Evolutionary conservation across 2,329 filamentous ascomycete species (phyloP).

Genomic region (Beauveria caledonica): DNA sequence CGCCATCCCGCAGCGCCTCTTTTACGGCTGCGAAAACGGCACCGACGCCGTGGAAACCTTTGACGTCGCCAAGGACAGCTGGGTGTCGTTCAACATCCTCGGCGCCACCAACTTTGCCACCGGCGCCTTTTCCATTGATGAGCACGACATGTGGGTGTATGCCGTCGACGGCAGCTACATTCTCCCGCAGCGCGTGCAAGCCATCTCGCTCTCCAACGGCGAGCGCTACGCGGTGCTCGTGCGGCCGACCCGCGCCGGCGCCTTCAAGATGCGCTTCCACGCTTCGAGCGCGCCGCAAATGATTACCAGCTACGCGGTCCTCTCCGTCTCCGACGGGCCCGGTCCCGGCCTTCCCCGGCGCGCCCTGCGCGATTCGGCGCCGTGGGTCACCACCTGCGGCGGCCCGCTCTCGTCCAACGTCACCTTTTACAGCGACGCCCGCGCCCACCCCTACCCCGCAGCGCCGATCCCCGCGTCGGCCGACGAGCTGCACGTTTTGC

Average conservation of each 20-base stretch:
- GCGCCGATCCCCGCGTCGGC: conserved; percentile 31
- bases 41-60: conserved; percentile 36
- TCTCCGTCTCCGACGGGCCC: conserved; percentile 28
- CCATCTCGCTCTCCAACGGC: conserved; percentile 40
- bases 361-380: conserved; percentile 20
- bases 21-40: conserved; percentile 40
- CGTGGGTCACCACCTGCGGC: conserved; percentile 45
- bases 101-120: conserved; percentile 40
- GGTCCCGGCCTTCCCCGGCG: neutral
- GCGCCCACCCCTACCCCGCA: conserved; percentile 39
- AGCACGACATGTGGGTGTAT: conserved; percentile 45
- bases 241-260: conserved; percentile 35
- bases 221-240: conserved; percentile 45
- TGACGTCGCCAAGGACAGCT: conserved; percentile 30
- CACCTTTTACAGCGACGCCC: conserved; percentile 34
- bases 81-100: conserved; percentile 48
- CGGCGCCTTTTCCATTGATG: conserved; percentile 40
- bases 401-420: conserved; percentile 30
- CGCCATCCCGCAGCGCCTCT: conserved; percentile 33
- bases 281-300: conserved; percentile 43
- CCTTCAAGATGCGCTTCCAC: conserved; percentile 48
- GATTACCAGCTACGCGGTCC: conserved; percentile 41
- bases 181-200: conserved; percentile 40
- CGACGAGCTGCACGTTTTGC: conserved; percentile 37
- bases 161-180: conserved; percentile 48